phyloP scores from a whole-genome alignment of 192 early-diverging fungal genomes.

The Chytriomyces hyalinus region DNA sequence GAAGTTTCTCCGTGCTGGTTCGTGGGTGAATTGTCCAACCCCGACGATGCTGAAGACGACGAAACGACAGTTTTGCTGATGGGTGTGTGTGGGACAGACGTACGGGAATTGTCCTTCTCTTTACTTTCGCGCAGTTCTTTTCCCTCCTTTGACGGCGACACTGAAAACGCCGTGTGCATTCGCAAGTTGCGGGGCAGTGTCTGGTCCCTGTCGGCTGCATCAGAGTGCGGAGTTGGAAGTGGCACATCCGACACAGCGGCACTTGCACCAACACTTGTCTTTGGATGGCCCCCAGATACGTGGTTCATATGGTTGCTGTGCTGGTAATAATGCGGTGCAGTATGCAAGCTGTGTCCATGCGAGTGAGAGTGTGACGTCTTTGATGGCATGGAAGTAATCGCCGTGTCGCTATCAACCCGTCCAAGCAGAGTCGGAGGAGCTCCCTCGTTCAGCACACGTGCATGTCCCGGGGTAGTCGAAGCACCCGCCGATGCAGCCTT shows the following conservation, averaged over 20 bases:
- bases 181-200: neutral
- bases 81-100: neutral
- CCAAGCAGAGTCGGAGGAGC: neutral
- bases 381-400: neutral
- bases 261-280: too few species aligned
- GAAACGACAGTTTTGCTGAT: neutral
- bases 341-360: neutral
- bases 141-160: neutral
- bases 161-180: neutral
- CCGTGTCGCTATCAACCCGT: neutral
- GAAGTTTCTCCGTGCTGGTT: conserved; percentile 8
- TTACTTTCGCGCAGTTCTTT: neutral
- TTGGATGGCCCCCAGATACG: neutral
- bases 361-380: neutral
- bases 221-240: neutral
- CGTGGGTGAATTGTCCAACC: neutral
- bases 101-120: neutral
- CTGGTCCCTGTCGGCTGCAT: neutral
- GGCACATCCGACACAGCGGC: neutral
- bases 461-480: neutral
- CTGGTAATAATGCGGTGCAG: neutral
- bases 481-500: conserved; percentile 3
- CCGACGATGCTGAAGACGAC: neutral
- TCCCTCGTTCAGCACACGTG: neutral
- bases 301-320: neutral